Evolutionary conservation across 352 stramenopile species (phyloP).

Genomic region (Pythium dissotocum): DNA sequence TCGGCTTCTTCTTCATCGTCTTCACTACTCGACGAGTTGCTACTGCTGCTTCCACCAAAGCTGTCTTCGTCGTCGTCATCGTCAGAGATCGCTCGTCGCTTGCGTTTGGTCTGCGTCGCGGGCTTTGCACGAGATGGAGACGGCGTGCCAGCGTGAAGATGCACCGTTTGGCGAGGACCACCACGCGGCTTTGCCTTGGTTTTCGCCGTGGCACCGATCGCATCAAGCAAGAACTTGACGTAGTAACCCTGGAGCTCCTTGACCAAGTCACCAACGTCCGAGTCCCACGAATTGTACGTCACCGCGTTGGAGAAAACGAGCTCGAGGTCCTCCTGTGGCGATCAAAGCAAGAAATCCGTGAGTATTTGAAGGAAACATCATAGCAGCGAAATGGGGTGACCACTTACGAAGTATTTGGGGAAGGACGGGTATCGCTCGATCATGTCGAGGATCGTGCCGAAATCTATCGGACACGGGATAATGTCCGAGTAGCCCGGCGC

Average conservation of each 20-base stretch:
- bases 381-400: no score
- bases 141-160: neutral
- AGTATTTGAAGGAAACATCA: neutral
- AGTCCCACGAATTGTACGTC: slow-evolving; percentile 74
- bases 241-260: slow-evolving; percentile 70
- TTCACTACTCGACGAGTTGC: slow-evolving; percentile 43
- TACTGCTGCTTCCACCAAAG: slow-evolving; percentile 48
- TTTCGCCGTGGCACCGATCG: slow-evolving; percentile 37
- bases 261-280: slow-evolving; percentile 57
- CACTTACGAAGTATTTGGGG: slow-evolving; percentile 79
- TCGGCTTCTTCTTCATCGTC: slow-evolving; percentile 57
- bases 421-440: slow-evolving; percentile 74
- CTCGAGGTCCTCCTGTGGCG: slow-evolving; percentile 59
- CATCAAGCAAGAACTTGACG: slow-evolving; percentile 74
- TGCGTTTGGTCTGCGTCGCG: slow-evolving; percentile 27
- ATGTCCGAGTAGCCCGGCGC: slow-evolving; percentile 92
- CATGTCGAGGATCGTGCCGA: slow-evolving; percentile 90
- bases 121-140: slow-evolving; percentile 19
- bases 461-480: slow-evolving; percentile 92
- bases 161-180: slow-evolving; percentile 2
- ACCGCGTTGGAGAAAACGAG: slow-evolving; percentile 83
- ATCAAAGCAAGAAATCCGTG: neutral
- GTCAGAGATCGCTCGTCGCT: slow-evolving; percentile 43
- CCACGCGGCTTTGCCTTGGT: slow-evolving; percentile 20
- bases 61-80: slow-evolving; percentile 51